A percentile compares a stretch with the other conserved stretches of the same genome.
These are phyloP conservation scores for Helminthosporium solani DNA, from an alignment of 2,329 filamentous ascomycete genomes.

Conservation along the genomic window DNA sequence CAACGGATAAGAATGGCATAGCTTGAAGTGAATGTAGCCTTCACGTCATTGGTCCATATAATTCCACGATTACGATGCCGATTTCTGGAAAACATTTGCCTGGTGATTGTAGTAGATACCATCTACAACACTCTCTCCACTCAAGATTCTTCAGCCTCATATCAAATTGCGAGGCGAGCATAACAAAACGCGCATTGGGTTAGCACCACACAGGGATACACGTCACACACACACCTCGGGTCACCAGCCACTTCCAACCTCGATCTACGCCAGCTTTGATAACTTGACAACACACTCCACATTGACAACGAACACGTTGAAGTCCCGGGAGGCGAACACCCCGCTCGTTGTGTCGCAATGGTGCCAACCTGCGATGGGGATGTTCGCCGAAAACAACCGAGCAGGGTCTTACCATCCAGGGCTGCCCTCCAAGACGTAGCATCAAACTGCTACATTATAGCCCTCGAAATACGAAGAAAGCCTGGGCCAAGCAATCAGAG, in stretches of 20 bases:
- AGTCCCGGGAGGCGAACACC: constrained; percentile 2
- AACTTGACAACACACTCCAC: constrained; percentile 9
- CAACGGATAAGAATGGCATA: no score
- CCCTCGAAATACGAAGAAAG: constrained; percentile 1
- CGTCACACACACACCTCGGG: constrained; percentile 1
- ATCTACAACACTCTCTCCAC: background rate
- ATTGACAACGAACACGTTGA: constrained; percentile 9
- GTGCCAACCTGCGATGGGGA: background rate
- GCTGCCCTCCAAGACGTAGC: background rate
- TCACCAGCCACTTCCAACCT: background rate
- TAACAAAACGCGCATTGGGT: background rate
- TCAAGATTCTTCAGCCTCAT: constrained; percentile 1
- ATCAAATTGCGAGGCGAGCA: background rate
- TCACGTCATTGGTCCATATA: constrained; percentile 45
- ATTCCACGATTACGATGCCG: background rate
- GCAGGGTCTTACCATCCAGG: background rate
- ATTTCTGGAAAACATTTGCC: background rate
- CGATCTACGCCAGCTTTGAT: background rate
- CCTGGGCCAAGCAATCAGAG: constrained; percentile 12
- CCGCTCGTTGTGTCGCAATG: constrained; percentile 6
- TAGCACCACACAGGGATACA: constrained; percentile 3
- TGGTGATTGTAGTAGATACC: background rate
- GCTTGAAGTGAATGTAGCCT: constrained; percentile 61
- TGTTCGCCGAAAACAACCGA: constrained; percentile 2
- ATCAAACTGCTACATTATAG: background rate